phyloP scores from a whole-genome alignment of 148 eudicot genomes.

The Tetragonia tetragonoides region DNA sequence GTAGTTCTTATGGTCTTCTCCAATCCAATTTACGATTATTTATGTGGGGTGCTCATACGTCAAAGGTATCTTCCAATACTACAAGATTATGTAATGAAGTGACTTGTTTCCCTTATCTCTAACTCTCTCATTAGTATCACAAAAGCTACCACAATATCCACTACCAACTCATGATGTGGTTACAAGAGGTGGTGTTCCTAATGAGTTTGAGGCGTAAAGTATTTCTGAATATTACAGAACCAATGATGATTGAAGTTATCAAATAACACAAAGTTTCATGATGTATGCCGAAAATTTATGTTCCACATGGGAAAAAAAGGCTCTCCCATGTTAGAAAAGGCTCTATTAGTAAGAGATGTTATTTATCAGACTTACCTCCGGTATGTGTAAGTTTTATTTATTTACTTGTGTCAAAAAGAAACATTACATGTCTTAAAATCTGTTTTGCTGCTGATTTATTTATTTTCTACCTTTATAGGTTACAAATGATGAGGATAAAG shows the following conservation, averaged over 20 bases:
- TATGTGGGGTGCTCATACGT: slow-evolving; percentile 24
- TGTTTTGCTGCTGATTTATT: not conserved
- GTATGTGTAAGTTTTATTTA: slow-evolving; percentile 4
- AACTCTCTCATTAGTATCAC: not conserved
- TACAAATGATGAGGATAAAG: slow-evolving; percentile 14
- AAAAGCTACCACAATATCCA: slow-evolving; percentile 20
- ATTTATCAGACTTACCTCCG: slow-evolving; percentile 23
- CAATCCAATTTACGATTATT: slow-evolving; percentile 20
- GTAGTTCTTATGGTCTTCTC: slow-evolving; percentile 26
- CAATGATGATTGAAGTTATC: not conserved
- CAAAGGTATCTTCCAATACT: not conserved
- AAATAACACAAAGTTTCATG: not conserved
- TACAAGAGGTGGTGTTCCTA: slow-evolving; percentile 22
- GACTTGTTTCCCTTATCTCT: too few species aligned
- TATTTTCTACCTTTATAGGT: slow-evolving; percentile 1
- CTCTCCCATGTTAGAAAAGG: not conserved
- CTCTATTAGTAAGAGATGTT: slow-evolving; percentile 16
- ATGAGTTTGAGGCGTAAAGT: slow-evolving; percentile 13
- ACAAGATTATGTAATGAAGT: not conserved
- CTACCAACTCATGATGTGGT: slow-evolving; percentile 25
- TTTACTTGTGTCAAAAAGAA: not conserved
- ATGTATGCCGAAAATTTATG: slow-evolving; percentile 18
- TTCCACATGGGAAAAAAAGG: slow-evolving; percentile 18
- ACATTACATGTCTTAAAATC: not conserved
- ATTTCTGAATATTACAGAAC: not conserved